A percentile compares a stretch with the other conserved stretches of the same genome.
Conservation (phyloP, 2,329 filamentous ascomycete species). For the Didymella glomerata region DNA sequence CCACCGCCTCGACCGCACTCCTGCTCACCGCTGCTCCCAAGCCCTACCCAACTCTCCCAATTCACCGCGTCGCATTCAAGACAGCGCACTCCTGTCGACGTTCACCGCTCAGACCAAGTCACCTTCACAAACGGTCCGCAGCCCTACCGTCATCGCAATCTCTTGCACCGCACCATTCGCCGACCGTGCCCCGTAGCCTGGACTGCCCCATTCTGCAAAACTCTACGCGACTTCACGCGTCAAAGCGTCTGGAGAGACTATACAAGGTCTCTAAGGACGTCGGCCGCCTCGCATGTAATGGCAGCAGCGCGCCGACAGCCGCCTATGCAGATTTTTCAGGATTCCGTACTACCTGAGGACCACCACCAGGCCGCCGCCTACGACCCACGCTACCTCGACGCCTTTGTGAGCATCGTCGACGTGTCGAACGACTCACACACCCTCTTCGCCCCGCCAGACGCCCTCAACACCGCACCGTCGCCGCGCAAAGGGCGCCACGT, state of each 20-base stretch:
- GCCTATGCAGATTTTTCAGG: conserved; percentile 67
- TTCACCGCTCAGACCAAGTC: conserved; percentile 29
- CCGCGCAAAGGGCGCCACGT: conserved; percentile 71
- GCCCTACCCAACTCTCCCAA: conserved; percentile 21
- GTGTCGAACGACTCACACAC: conserved; percentile 67
- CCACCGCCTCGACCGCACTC: conserved; percentile 37
- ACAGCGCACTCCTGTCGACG: conserved; percentile 31
- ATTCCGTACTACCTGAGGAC: conserved; percentile 56
- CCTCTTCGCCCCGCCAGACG: conserved; percentile 69
- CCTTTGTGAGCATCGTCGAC: conserved; percentile 54
- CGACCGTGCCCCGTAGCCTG: conserved; percentile 38
- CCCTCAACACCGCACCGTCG: conserved; percentile 62
- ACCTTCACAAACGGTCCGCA: conserved; percentile 24
- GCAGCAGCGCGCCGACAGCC: conserved; percentile 65
- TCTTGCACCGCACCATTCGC: conserved; percentile 33
- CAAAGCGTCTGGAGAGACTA: conserved; percentile 44
- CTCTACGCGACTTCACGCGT: conserved; percentile 53
- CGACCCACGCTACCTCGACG: conserved; percentile 62
- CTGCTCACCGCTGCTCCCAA: conserved; percentile 27
- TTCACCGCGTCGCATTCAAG: conserved; percentile 26
- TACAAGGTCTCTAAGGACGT: conserved; percentile 42
- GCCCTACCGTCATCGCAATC: conserved; percentile 48
- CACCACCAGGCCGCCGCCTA: conserved; percentile 56
- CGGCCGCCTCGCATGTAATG: conserved; percentile 51
- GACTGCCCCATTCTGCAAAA: conserved; percentile 34